phyloP scores from a whole-genome alignment of 164 flowering plant genomes.

The Aristolochia californica region DNA sequence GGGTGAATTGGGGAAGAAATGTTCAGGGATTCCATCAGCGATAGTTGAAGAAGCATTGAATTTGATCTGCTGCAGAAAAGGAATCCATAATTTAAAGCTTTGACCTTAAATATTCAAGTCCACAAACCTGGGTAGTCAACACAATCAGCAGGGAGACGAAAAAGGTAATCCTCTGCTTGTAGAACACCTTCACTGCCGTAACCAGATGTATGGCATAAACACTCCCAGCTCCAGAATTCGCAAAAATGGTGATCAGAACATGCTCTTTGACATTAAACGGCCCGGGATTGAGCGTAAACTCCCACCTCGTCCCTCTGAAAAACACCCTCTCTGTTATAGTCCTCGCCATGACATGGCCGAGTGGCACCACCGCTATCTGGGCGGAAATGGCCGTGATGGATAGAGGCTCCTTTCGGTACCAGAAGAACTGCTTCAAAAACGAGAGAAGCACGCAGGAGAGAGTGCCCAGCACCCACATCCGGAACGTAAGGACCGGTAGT shows the following conservation, averaged over 20 bases:
- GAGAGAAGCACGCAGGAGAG: constrained; percentile 60
- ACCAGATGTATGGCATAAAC: constrained; percentile 87
- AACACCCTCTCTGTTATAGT: constrained; percentile 38
- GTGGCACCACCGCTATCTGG: constrained; percentile 84
- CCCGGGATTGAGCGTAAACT: constrained; percentile 78
- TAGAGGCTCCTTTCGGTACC: constrained; percentile 77
- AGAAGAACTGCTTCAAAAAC: constrained; percentile 90
- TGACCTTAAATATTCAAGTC: neutral
- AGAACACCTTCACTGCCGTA: constrained; percentile 66
- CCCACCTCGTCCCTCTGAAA: constrained; percentile 48
- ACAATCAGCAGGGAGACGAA: neutral
- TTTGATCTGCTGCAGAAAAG: too few species aligned
- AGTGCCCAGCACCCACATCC: constrained; percentile 80
- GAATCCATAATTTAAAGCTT: neutral
- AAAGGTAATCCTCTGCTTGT: constrained; percentile 19
- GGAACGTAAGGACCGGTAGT: constrained; percentile 70
- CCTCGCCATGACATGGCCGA: constrained; percentile 79
- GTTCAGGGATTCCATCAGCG: neutral
- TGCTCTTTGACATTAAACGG: constrained; percentile 93
- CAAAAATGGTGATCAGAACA: constrained; percentile 86
- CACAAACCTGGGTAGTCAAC: constrained; percentile 24
- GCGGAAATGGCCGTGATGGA: constrained; percentile 77
- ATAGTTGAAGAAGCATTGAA: neutral
- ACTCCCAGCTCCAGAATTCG: constrained; percentile 80
- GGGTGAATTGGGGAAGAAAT: neutral